phyloP scores from a whole-genome alignment of 176 grass and related monocot genomes.

The Areca catechu region DNA sequence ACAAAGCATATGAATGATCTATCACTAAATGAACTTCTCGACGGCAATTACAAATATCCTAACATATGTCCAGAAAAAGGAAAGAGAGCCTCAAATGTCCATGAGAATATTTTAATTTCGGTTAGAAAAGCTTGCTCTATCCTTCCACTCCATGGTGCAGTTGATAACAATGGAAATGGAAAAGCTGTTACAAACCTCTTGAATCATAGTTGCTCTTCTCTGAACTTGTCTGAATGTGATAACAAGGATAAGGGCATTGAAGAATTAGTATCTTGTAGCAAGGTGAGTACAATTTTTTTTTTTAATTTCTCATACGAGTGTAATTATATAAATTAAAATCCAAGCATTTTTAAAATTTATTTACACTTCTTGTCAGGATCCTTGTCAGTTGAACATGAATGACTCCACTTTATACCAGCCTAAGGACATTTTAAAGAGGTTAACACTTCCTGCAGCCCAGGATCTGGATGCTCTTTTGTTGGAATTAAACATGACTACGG shows the following conservation, averaged over 20 bases:
- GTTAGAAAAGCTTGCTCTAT: conserved; percentile 68
- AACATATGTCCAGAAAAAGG: conserved; percentile 61
- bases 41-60: conserved; percentile 65
- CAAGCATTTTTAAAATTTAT: not conserved
- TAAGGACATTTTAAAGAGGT: conserved; percentile 56
- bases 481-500: conserved; percentile 24
- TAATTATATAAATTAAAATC: too few species aligned
- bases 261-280: conserved; percentile 31
- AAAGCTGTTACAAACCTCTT: conserved; percentile 40
- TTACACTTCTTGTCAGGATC: conserved; percentile 34
- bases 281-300: conserved; percentile 29
- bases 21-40: conserved; percentile 62
- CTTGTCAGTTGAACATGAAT: conserved; percentile 34
- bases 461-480: conserved; percentile 53
- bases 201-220: conserved; percentile 34
- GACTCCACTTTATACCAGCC: conserved; percentile 37
- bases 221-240: conserved; percentile 35
- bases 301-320: not conserved
- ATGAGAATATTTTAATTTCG: conserved; percentile 56
- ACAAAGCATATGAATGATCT: conserved; percentile 66
- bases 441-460: conserved; percentile 44
- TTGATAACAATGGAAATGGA: conserved; percentile 21
- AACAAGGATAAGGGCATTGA: conserved; percentile 40
- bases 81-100: conserved; percentile 42
- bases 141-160: conserved; percentile 38